phyloP scores from a whole-genome alignment of 139 green algal genomes.

The Chlamydomonas sp. region DNA sequence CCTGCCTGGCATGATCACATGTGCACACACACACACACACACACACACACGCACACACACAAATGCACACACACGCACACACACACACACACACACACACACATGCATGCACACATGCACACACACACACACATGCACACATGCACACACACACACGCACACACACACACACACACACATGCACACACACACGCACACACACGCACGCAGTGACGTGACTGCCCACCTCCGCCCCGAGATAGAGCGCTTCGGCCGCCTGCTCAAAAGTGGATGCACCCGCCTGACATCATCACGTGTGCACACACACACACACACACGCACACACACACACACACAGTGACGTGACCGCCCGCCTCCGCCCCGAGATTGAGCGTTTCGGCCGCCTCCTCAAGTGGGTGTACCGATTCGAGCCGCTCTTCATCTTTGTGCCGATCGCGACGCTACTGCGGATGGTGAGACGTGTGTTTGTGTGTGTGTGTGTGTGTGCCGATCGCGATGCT shows the following conservation, averaged over 20 bases:
- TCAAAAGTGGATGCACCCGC: not conserved
- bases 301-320: not conserved
- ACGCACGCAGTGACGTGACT: not conserved
- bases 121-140: no score
- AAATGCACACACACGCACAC: no score
- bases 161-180: no score
- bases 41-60: slow-evolving; percentile 6
- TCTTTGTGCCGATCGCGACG: slow-evolving; percentile 54
- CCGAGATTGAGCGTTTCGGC: slow-evolving; percentile 56
- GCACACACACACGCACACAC: not conserved
- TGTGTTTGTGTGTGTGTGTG: slow-evolving; percentile 15
- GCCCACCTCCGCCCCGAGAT: not conserved
- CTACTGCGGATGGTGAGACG: no score
- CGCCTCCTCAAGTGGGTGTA: slow-evolving; percentile 41
- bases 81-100: no score
- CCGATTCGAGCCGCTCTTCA: slow-evolving; percentile 50
- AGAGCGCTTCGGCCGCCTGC: not conserved
- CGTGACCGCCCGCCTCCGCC: slow-evolving; percentile 32
- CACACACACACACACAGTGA: slow-evolving; percentile 14
- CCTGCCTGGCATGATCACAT: not conserved
- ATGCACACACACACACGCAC: no score
- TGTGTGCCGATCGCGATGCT: not conserved
- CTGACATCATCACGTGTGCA: not conserved
- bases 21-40: not conserved
- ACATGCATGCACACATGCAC: no score